A percentile compares a stretch with the other conserved stretches of the same genome.
These are phyloP conservation scores for Apiospora marii DNA, from an alignment of 2,329 filamentous ascomycete species.

Conservation along the genomic window DNA sequence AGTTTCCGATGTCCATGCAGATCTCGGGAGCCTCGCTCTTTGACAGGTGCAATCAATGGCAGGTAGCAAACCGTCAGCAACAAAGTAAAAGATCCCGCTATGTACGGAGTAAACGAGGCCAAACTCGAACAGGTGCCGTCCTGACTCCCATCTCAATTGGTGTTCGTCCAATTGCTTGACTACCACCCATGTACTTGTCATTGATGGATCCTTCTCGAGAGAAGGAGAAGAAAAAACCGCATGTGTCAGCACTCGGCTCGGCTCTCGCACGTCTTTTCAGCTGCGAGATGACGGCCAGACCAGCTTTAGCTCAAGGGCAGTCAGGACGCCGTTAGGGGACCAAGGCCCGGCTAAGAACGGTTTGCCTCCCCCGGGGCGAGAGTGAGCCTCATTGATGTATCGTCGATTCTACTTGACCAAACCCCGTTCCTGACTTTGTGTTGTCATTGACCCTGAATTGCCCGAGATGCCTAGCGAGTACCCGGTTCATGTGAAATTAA, in stretches of 20 bases:
- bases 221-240: background rate
- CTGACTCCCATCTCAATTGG: background rate
- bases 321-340: background rate
- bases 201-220: background rate
- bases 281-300: slow-evolving; percentile 5
- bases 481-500: background rate
- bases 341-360: background rate
- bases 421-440: background rate
- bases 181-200: background rate
- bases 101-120: background rate
- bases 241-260: slow-evolving; percentile 19
- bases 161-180: background rate
- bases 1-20: background rate
- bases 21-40: background rate
- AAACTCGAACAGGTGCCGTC: background rate
- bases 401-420: background rate
- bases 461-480: background rate
- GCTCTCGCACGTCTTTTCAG: background rate
- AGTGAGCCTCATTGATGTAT: background rate
- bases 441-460: background rate
- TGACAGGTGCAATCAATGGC: too few relatives aligned
- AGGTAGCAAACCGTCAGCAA: background rate
- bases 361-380: background rate
- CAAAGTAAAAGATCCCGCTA: background rate
- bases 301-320: slow-evolving; percentile 2